A percentile compares a stretch with the other conserved stretches of the same genome.
These are phyloP conservation scores for Globisporangium rhizosaccharum DNA, from an alignment of 352 stramenopile genomes.

Conservation along the genomic window DNA sequence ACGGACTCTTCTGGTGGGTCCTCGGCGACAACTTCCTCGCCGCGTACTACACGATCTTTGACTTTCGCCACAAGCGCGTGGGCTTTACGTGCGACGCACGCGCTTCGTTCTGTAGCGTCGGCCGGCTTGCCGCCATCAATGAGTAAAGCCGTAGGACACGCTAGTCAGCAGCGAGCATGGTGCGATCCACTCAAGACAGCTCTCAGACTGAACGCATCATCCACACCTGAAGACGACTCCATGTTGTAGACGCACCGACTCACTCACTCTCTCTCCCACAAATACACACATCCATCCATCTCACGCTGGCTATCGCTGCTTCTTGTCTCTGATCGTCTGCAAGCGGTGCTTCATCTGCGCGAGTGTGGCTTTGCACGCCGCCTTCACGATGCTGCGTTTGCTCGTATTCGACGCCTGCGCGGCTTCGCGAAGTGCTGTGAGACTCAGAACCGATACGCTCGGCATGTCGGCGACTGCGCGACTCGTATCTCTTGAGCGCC, in stretches of 20 bases:
- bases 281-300: not conserved
- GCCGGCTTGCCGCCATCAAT: not conserved
- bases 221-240: too few species aligned
- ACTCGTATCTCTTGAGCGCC: not conserved
- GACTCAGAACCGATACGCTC: not conserved
- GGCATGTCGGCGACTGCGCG: not conserved
- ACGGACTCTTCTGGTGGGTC: constrained; percentile 52
- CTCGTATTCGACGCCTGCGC: not conserved
- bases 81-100: constrained; percentile 37
- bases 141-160: not conserved
- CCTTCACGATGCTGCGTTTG: constrained; percentile 7
- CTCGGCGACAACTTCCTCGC: constrained; percentile 54
- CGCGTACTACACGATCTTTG: constrained; percentile 62
- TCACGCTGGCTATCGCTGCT: not conserved
- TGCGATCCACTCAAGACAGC: not conserved
- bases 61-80: constrained; percentile 34
- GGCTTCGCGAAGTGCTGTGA: not conserved
- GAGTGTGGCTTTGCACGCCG: not conserved
- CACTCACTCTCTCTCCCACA: not conserved
- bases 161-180: not conserved
- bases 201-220: too few species aligned
- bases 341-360: constrained; percentile 1
- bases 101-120: constrained; percentile 12
- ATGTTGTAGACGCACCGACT: too few species aligned
- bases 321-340: too few species aligned